Conservation (phyloP, 495 filamentous ascomycete species). For the Aspergillus panamensis region DNA sequence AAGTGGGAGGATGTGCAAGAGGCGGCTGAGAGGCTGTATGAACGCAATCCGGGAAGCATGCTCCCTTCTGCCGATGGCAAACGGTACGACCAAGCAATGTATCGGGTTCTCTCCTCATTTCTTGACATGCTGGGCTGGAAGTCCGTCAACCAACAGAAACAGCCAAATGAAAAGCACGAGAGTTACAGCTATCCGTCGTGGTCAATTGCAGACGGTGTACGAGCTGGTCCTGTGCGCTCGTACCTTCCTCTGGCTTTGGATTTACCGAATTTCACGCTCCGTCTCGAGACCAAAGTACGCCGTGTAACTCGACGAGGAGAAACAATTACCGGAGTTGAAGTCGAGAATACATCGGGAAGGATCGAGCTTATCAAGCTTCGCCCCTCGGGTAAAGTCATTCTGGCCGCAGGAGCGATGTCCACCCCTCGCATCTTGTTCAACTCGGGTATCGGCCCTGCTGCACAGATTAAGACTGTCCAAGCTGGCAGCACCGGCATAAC, state of each 20-base stretch:
- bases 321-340: constrained; percentile 61
- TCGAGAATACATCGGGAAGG: constrained; percentile 55
- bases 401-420: constrained; percentile 64
- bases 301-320: constrained; percentile 59
- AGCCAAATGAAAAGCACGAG: constrained; percentile 59
- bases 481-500: constrained; percentile 38
- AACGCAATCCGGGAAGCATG: constrained; percentile 64
- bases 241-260: constrained; percentile 61
- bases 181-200: constrained; percentile 60
- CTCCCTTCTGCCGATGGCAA: constrained; percentile 62
- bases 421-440: constrained; percentile 65
- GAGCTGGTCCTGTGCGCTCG: constrained; percentile 65
- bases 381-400: constrained; percentile 56
- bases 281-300: constrained; percentile 59
- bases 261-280: constrained; percentile 64
- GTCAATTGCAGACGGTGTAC: constrained; percentile 61
- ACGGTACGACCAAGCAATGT: constrained; percentile 62
- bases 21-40: constrained; percentile 56
- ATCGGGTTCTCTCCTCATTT: constrained; percentile 50
- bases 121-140: constrained; percentile 55
- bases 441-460: constrained; percentile 57
- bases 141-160: constrained; percentile 53
- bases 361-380: constrained; percentile 58
- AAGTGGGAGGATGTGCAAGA: constrained; percentile 55
- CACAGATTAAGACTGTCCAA: constrained; percentile 55